Evolutionary conservation across 2,329 filamentous ascomycete genomes (phyloP).

Genomic region (Herpomyces periplanetae): DNA sequence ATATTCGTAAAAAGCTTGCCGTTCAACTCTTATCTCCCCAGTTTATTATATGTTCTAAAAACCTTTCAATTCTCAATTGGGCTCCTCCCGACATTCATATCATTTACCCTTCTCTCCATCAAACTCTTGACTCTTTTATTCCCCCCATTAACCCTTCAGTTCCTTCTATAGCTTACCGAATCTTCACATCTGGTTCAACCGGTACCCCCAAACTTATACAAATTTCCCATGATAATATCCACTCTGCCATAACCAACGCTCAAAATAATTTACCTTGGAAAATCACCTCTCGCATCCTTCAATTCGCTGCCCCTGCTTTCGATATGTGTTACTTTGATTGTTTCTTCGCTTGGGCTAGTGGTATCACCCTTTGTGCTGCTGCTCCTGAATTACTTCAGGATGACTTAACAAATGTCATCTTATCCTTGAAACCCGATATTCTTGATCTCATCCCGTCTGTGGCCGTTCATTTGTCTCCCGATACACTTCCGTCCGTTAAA

Average conservation of each 20-base stretch:
- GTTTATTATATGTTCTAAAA: too few species aligned
- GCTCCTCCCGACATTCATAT: too few species aligned
- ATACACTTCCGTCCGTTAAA: conserved; percentile 7
- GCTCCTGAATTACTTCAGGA: conserved; percentile 8
- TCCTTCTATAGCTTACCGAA: conserved; percentile 9
- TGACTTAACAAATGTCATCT: conserved; percentile 7
- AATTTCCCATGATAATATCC: conserved; percentile 8
- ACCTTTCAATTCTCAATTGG: too few species aligned
- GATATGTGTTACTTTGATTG: conserved; percentile 12
- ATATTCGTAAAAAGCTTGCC: too few species aligned
- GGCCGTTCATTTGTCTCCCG: conserved; percentile 6
- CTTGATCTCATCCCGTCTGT: conserved; percentile 10
- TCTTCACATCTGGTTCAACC: conserved; percentile 11
- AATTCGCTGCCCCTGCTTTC: conserved; percentile 10
- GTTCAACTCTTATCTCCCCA: too few species aligned
- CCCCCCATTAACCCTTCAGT: too few species aligned
- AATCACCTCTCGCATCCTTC: conserved; percentile 7
- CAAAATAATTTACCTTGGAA: conserved; percentile 8
- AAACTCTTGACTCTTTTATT: too few species aligned
- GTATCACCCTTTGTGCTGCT: conserved; percentile 9
- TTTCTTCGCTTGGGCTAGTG: conserved; percentile 10
- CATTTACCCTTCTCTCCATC: too few species aligned
- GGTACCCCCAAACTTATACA: conserved; percentile 10
- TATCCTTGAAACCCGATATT: conserved; percentile 7
- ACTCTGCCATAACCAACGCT: conserved; percentile 9